Base-by-base conservation (phyloP, 805 yeast species). In the Pichia thaimueangensis region DNA sequence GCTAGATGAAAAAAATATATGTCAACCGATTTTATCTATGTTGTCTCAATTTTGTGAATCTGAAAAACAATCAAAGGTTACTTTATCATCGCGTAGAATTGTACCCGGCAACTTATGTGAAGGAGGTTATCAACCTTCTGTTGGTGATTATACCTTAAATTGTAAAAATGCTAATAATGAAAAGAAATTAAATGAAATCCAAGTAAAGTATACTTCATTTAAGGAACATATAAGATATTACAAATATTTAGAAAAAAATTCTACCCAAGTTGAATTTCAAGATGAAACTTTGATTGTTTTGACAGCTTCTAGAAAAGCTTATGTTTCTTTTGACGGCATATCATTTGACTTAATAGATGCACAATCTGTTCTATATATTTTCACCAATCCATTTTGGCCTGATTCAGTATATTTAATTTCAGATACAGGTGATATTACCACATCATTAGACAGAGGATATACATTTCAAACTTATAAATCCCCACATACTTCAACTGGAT, bases 251-350 rank as follows among this genome's bases (percentile, higher is more conserved):
- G 81, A 80, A 37, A 74, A 73, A 43, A 71, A 75, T 39, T 57
- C 64, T 20, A 62, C 60, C 3, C 27, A 37, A 2, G 38, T 47
- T 19, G 64, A 68, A 2, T 45, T 63, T 38, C 69, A 68, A 21
- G 85, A 79, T 48, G 89, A 84, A 55, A 75, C 88, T 0, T 58
- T 91, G 7, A 56, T 91, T 13, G 62, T 85, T 6, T 64, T 76
- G 37, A 82, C 91, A 0, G 57, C 63, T 21, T 65, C 69, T 11
- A 68, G 73, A 35, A 64, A 66, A 5, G 72, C 79, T 3, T 82
- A 67, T 52, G 71, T 86, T 7, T 84, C 96, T 0, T 81, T 74
- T 52, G 80, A 87, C 57, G 84, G 84, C 31, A 91, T 91, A 12
- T 54, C 61, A 4, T 41, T 24, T 11, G 59, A 76, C 17, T 64